A percentile compares a stretch with the other conserved stretches of the same genome.
These are phyloP conservation scores for Chrysoporthe deuterocubensis DNA, from an alignment of 2,329 filamentous ascomycete species.

Conservation along the genomic window DNA sequence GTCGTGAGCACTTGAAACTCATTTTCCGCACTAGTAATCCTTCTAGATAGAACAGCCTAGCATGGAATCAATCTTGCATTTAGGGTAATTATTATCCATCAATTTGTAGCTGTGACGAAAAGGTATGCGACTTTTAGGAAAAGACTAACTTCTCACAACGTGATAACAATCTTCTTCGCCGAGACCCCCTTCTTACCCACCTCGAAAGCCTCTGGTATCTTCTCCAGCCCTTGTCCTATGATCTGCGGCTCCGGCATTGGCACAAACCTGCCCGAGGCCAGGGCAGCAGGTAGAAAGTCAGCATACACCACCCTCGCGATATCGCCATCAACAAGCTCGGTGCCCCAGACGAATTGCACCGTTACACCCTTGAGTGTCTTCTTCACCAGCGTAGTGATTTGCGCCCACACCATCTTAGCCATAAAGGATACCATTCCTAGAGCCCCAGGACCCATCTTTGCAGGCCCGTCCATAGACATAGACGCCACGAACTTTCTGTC, in stretches of 20 bases:
- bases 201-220: conserved; percentile 37
- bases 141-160: not conserved
- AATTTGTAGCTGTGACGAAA: too few relatives aligned
- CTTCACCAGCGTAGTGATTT: conserved; percentile 19
- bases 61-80: too few relatives aligned
- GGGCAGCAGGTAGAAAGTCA: conserved; percentile 35
- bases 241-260: conserved; percentile 35
- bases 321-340: conserved; percentile 28
- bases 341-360: conserved; percentile 32
- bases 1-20: too few relatives aligned
- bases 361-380: conserved; percentile 14
- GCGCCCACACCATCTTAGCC: conserved; percentile 21
- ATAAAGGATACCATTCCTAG: not conserved
- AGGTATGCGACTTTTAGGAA: too few relatives aligned
- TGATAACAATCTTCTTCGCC: conserved; percentile 41
- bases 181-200: conserved; percentile 39
- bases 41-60: too few relatives aligned
- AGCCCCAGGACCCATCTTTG: conserved; percentile 9
- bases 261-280: conserved; percentile 33
- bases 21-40: too few relatives aligned
- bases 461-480: not conserved
- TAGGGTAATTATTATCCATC: too few relatives aligned
- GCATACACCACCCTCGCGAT: conserved; percentile 33
- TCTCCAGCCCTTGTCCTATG: conserved; percentile 36
- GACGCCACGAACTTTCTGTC: conserved; percentile 31